A percentile compares a stretch with the other conserved stretches of the same genome.
phyloP scores from a whole-genome alignment of 148 eudicot species.

The Salicornia ramosissima region DNA sequence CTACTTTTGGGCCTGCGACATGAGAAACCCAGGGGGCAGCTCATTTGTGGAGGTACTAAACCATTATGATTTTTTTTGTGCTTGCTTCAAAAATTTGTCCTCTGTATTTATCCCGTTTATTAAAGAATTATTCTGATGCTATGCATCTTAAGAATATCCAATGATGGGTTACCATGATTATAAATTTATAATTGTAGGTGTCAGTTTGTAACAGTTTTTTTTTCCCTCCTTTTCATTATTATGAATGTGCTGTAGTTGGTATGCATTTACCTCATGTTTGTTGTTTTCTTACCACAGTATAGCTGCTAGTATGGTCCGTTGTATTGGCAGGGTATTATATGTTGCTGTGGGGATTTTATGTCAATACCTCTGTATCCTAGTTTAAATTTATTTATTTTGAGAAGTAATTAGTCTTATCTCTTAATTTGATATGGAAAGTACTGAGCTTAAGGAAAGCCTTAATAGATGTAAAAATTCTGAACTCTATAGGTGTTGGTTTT shows the following conservation, averaged over 20 bases:
- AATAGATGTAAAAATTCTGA: neutral
- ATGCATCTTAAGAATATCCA: neutral
- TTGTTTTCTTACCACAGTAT: too few species aligned
- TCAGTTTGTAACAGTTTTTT: too few species aligned
- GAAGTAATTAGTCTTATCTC: neutral
- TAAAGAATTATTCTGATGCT: neutral
- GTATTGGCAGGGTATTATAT: neutral
- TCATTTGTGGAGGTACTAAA: conserved; percentile 87
- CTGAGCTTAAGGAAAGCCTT: neutral
- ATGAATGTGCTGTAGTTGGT: too few species aligned
- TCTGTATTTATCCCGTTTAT: neutral
- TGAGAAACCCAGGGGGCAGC: conserved; percentile 98
- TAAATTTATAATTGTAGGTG: too few species aligned
- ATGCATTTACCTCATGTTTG: too few species aligned
- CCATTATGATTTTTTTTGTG: neutral
- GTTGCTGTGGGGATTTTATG: neutral
- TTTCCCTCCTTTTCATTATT: too few species aligned
- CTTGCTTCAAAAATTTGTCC: neutral
- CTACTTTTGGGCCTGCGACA: conserved; percentile 91
- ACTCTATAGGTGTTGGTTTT: too few species aligned
- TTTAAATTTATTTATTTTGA: neutral
- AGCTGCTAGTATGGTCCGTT: neutral
- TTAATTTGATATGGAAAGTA: neutral
- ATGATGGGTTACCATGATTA: neutral
- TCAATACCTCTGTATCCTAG: neutral